These are phyloP conservation scores for Poa annua DNA, from an alignment of 176 grass and related monocot genomes.

Conservation along the genomic window DNA sequence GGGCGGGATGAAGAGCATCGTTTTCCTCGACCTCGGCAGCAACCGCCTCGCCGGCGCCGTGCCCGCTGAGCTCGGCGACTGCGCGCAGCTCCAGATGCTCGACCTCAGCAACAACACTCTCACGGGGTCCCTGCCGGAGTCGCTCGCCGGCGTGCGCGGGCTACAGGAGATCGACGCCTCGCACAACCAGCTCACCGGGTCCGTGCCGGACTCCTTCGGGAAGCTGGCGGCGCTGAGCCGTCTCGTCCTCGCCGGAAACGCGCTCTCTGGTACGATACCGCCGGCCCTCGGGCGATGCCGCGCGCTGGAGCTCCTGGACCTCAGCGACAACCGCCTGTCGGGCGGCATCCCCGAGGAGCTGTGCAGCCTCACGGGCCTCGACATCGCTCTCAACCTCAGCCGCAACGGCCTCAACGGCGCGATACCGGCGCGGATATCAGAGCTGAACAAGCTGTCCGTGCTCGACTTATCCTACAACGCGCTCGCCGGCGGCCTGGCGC, in stretches of 20 bases:
- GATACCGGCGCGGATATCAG: slow-evolving; percentile 65
- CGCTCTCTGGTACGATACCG: slow-evolving; percentile 64
- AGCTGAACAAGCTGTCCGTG: slow-evolving; percentile 74
- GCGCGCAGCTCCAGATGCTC: slow-evolving; percentile 90
- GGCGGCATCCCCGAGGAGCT: slow-evolving; percentile 72
- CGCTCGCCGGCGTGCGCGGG: slow-evolving; percentile 53
- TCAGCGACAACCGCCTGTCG: slow-evolving; percentile 69
- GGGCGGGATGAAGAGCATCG: slow-evolving; percentile 70
- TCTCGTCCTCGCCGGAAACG: slow-evolving; percentile 71
- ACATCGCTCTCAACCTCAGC: slow-evolving; percentile 88
- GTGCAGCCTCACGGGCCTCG: slow-evolving; percentile 63
- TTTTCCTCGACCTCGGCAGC: slow-evolving; percentile 79
- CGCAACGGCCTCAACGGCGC: slow-evolving; percentile 63
- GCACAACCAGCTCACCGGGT: slow-evolving; percentile 57
- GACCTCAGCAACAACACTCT: slow-evolving; percentile 86
- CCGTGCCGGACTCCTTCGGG: slow-evolving; percentile 55
- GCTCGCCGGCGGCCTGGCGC: slow-evolving; percentile 59
- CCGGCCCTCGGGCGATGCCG: slow-evolving; percentile 67
- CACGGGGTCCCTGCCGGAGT: slow-evolving; percentile 52
- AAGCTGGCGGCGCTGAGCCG: slow-evolving; percentile 54
- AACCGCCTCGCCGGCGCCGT: slow-evolving; percentile 72
- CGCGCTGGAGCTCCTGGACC: slow-evolving; percentile 75
- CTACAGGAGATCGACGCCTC: slow-evolving; percentile 83
- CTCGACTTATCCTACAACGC: slow-evolving; percentile 86
- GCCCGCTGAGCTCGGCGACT: slow-evolving; percentile 62